Evolutionary conservation across 169 alveolate genomes (phyloP).

Genomic region (Plasmodium sp.): DNA sequence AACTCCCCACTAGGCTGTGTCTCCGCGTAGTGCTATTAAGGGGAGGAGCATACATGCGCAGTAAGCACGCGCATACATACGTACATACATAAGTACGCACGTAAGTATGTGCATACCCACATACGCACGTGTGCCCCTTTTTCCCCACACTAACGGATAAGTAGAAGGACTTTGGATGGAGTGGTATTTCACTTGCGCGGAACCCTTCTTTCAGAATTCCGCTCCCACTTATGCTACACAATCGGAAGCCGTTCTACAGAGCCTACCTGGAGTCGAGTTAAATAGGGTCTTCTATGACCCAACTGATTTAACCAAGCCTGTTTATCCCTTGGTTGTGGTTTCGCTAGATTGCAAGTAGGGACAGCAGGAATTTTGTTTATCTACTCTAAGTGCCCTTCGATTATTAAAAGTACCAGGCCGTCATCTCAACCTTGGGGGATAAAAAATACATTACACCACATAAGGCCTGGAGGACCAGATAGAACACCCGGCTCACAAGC

Average conservation of each 20-base stretch:
- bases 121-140: conserved; percentile 23
- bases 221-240: conserved; percentile 94
- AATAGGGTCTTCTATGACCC: conserved; percentile 95
- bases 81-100: conserved; percentile 56
- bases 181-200: conserved; percentile 92
- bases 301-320: conserved; percentile 95
- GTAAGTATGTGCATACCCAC: neutral
- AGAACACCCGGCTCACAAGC: neutral
- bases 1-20: conserved; percentile 95
- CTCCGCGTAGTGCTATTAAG: conserved; percentile 86
- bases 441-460: neutral
- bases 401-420: conserved; percentile 2
- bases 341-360: conserved; percentile 95
- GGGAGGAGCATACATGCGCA: conserved; percentile 70
- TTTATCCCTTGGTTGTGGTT: conserved; percentile 95
- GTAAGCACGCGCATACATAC: neutral
- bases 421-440: neutral
- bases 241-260: conserved; percentile 91
- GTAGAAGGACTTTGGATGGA: conserved; percentile 89
- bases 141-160: conserved; percentile 87
- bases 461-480: neutral
- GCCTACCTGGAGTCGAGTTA: conserved; percentile 96
- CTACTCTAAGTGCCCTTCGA: conserved; percentile 92
- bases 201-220: conserved; percentile 25
- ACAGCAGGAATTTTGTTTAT: conserved; percentile 93